Percentiles rank a stretch among this genome's conserved stretches.
Conservation (phyloP, 352 stramenopile genomes). For the Phytophthora citricola region DNA sequence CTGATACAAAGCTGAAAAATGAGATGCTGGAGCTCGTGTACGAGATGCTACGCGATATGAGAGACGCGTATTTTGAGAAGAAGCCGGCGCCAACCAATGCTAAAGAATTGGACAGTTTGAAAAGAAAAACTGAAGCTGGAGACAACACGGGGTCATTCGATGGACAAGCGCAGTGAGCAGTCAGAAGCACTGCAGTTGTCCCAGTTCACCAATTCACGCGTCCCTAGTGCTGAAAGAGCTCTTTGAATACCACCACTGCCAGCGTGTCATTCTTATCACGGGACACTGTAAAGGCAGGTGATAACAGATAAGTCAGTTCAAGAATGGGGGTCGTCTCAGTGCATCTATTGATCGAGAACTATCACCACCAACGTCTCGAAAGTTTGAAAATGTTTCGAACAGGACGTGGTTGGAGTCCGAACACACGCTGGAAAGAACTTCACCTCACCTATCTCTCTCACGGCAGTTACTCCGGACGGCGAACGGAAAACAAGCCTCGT, state of each 20-base stretch:
- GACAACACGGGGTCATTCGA: background rate
- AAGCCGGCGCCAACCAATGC: background rate
- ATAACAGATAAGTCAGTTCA: background rate
- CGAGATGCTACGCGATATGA: slow-evolving; percentile 36
- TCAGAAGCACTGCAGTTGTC: slow-evolving; percentile 2
- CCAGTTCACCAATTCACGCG: slow-evolving; percentile 9
- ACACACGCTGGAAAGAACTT: background rate
- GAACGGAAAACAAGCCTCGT: background rate
- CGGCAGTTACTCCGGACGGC: background rate
- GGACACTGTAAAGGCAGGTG: background rate
- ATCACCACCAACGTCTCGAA: background rate
- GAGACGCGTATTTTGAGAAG: slow-evolving; percentile 11
- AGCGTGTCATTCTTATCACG: background rate
- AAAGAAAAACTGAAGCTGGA: background rate
- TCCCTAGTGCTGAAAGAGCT: background rate
- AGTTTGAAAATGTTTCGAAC: background rate
- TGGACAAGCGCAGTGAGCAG: background rate
- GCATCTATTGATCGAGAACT: background rate
- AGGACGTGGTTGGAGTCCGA: background rate
- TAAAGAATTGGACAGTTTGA: background rate
- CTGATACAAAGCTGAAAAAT: background rate
- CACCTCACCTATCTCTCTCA: background rate
- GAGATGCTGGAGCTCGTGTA: slow-evolving; percentile 31
- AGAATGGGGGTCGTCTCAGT: slow-evolving; percentile 1
- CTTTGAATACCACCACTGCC: background rate